Evolutionary conservation across 2,329 filamentous ascomycete species (phyloP).

Genomic region (Aspergillus latus): DNA sequence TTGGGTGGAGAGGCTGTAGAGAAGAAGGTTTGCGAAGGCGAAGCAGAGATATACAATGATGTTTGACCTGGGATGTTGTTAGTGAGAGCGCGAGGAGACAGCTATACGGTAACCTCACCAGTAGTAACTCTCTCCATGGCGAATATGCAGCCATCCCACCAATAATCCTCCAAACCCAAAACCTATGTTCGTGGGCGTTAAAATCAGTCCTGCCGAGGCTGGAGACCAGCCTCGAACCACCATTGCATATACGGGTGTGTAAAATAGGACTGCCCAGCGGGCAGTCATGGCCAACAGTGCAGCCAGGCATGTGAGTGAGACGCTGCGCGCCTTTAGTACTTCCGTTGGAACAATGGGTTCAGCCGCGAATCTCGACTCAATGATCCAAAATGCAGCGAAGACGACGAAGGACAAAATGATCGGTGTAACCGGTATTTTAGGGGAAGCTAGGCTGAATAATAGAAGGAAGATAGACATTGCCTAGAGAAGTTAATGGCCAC

Average conservation of each 20-base stretch:
- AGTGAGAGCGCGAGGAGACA: neutral
- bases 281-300: constrained; percentile 78
- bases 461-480: constrained; percentile 67
- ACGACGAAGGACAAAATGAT: constrained; percentile 60
- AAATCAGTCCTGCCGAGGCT: constrained; percentile 69
- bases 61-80: constrained; percentile 46
- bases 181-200: constrained; percentile 78
- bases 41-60: constrained; percentile 64
- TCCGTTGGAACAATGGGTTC: constrained; percentile 75
- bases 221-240: constrained; percentile 70
- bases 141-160: constrained; percentile 74
- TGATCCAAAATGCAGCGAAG: constrained; percentile 58
- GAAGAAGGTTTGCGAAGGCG: constrained; percentile 55
- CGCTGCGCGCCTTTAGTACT: constrained; percentile 67
- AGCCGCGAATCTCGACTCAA: constrained; percentile 62
- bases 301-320: constrained; percentile 70
- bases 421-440: constrained; percentile 59
- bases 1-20: constrained; percentile 58
- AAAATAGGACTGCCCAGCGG: constrained; percentile 79
- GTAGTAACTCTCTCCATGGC: constrained; percentile 71
- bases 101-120: constrained; percentile 33
- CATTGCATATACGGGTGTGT: constrained; percentile 75
- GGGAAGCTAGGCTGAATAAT: constrained; percentile 67
- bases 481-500: constrained; percentile 37
- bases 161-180: constrained; percentile 73